These are phyloP conservation scores for Tagetes erecta DNA, from an alignment of 129 eudicot species.

Conservation along the genomic window DNA sequence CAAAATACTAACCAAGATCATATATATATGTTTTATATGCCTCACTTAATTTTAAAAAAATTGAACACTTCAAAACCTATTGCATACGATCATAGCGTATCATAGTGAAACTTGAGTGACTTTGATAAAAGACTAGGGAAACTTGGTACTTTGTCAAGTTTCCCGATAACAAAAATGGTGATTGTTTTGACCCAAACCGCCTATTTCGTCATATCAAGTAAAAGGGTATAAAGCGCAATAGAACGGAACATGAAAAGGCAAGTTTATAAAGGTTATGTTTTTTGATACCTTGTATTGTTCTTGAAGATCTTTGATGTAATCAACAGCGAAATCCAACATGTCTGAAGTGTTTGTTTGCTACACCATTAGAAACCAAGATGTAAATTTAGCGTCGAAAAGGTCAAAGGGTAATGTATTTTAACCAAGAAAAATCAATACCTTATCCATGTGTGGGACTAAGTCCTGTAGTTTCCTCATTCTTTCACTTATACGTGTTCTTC, in stretches of 20 bases:
- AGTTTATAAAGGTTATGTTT: conserved; percentile 3
- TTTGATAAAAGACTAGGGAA: no score
- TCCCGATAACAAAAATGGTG: background rate
- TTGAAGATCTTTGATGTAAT: conserved; percentile 87
- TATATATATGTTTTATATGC: no score
- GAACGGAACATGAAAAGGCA: background rate
- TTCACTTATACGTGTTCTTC: conserved; percentile 94
- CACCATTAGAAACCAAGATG: conserved; percentile 14
- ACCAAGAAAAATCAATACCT: conserved; percentile 45
- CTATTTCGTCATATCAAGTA: background rate
- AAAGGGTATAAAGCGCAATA: background rate
- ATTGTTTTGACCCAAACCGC: background rate
- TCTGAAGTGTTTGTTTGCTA: conserved; percentile 99
- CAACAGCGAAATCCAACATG: conserved; percentile 97
- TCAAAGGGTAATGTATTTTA: background rate
- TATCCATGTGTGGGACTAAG: conserved; percentile 97
- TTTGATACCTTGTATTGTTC: conserved; percentile 71
- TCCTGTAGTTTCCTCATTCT: conserved; percentile 95
- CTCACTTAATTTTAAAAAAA: no score
- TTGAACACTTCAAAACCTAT: no score
- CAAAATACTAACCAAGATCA: no score
- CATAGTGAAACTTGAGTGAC: no score
- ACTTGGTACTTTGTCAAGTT: no score
- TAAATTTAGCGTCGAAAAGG: conserved; percentile 6
- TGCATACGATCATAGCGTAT: no score